A percentile compares a stretch with the other conserved stretches of the same genome.
These are phyloP conservation scores for Pueraria montana DNA, from an alignment of 306 rosid species.

Conservation along the genomic window DNA sequence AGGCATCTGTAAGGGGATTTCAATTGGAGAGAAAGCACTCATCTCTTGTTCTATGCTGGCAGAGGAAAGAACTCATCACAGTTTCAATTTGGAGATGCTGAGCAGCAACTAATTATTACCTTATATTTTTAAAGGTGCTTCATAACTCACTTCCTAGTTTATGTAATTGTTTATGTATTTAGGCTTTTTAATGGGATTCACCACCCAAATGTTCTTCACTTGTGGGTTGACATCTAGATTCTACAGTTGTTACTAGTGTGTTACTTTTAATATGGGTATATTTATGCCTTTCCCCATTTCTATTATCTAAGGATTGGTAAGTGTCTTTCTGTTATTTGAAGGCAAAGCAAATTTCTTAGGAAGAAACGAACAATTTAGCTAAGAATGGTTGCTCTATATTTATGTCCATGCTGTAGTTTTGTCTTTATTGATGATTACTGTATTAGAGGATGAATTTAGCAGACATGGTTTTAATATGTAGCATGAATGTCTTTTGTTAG, in stretches of 20 bases:
- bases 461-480: neutral
- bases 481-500: slow-evolving; percentile 2
- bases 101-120: slow-evolving; percentile 42
- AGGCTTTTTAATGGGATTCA: slow-evolving; percentile 69
- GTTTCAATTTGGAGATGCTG: slow-evolving; percentile 90
- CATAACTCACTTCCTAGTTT: slow-evolving; percentile 58
- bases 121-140: slow-evolving; percentile 59
- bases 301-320: slow-evolving; percentile 35
- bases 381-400: neutral
- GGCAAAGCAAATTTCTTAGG: slow-evolving; percentile 53
- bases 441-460: slow-evolving; percentile 3
- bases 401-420: neutral
- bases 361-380: slow-evolving; percentile 50
- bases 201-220: slow-evolving; percentile 62
- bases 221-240: slow-evolving; percentile 59
- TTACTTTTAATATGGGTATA: slow-evolving; percentile 48
- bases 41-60: slow-evolving; percentile 89
- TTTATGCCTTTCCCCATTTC: slow-evolving; percentile 42
- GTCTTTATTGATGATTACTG: neutral
- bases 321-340: slow-evolving; percentile 51
- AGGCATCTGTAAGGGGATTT: slow-evolving; percentile 88
- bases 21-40: slow-evolving; percentile 84
- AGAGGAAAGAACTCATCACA: slow-evolving; percentile 83
- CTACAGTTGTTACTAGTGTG: slow-evolving; percentile 54
- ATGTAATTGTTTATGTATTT: slow-evolving; percentile 77